Conservation (phyloP, 2,329 filamentous ascomycete species). For the Verticillium isaacii region DNA sequence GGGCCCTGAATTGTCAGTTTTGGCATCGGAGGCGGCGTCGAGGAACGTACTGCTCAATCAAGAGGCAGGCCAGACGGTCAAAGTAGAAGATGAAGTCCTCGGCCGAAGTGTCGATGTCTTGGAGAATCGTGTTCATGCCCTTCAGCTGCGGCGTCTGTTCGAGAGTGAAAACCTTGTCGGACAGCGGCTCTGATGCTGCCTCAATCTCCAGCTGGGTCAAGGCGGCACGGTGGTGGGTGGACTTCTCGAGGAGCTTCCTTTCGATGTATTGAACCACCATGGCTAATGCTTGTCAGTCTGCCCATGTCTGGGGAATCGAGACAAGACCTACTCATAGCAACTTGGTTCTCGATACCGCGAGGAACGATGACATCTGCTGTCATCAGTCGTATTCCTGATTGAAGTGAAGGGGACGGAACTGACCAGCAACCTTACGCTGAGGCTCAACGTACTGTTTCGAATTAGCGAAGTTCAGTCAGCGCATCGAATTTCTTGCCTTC, state of each 20-base stretch:
- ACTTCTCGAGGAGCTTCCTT: constrained; percentile 82
- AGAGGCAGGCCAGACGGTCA: constrained; percentile 76
- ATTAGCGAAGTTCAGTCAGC: background rate
- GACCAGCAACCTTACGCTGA: constrained; percentile 79
- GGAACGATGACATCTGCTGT: constrained; percentile 82
- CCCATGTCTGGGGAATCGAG: constrained; percentile 15
- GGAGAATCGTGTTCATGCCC: constrained; percentile 87
- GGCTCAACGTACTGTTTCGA: constrained; percentile 70
- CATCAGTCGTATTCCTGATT: constrained; percentile 7
- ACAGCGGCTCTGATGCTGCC: constrained; percentile 67
- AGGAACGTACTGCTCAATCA: constrained; percentile 66
- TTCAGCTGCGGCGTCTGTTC: constrained; percentile 73
- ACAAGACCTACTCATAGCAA: constrained; percentile 66
- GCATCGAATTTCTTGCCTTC: constrained; percentile 41
- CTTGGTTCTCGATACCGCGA: constrained; percentile 87
- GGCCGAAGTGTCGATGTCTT: constrained; percentile 69
- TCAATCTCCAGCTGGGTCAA: constrained; percentile 71
- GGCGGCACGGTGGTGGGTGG: constrained; percentile 72
- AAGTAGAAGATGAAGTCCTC: constrained; percentile 99
- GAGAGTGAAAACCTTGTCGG: constrained; percentile 68
- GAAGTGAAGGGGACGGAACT: constrained; percentile 14
- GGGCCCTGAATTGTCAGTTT: constrained; percentile 45
- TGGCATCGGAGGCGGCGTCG: background rate
- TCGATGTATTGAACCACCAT: constrained; percentile 96
- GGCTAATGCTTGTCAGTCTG: constrained; percentile 37